These are phyloP conservation scores for Spergularia marina DNA, from an alignment of 148 eudicot species.

Conservation along the genomic window DNA sequence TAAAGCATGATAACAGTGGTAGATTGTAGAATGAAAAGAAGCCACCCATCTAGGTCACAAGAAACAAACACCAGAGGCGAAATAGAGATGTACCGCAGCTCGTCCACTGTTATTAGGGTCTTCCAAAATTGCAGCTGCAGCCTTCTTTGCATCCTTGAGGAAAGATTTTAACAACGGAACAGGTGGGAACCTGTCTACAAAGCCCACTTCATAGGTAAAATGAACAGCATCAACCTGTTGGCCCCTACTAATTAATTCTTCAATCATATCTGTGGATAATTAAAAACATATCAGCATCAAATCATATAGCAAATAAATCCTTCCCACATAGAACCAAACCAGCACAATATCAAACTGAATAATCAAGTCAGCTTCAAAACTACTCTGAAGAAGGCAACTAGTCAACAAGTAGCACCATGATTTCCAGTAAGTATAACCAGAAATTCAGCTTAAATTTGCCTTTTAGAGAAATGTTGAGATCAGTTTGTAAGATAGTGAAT, in stretches of 20 bases:
- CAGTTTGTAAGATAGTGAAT: no score
- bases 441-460: background rate
- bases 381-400: background rate
- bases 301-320: background rate
- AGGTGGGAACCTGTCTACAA: constrained; percentile 81
- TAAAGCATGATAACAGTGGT: no score
- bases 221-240: constrained; percentile 99
- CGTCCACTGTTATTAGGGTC: constrained; percentile 85
- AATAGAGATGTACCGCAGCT: constrained; percentile 36
- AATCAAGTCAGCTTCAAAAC: background rate
- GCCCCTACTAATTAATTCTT: constrained; percentile 91
- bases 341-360: background rate
- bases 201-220: constrained; percentile 92
- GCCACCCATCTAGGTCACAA: background rate
- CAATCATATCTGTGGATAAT: constrained; percentile 75
- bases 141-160: constrained; percentile 90
- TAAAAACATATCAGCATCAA: background rate
- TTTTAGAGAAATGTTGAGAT: no score
- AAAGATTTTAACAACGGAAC: constrained; percentile 85
- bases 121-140: constrained; percentile 69
- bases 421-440: background rate
- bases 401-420: background rate
- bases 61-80: background rate
- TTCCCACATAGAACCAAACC: background rate
- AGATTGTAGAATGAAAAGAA: background rate